phyloP scores from a whole-genome alignment of 2,329 filamentous ascomycete genomes.

The Tolypocladium tundrense region DNA sequence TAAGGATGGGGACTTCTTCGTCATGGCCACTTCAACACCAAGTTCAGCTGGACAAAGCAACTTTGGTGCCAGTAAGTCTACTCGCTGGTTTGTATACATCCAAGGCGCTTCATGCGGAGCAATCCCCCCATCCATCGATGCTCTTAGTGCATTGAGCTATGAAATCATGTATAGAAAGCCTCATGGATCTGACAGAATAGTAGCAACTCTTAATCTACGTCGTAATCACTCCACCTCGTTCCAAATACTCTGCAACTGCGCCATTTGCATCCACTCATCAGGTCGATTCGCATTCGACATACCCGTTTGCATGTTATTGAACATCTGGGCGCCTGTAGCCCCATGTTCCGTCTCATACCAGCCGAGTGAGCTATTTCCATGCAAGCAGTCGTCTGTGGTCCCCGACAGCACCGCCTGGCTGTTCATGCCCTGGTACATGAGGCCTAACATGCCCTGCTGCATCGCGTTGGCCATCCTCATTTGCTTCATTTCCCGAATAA shows the following conservation, averaged over 20 bases:
- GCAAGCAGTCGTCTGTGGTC: conserved; percentile 16
- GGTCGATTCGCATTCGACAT: conserved; percentile 15
- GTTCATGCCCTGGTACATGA: conserved; percentile 23
- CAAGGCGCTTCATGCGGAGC: too few species aligned
- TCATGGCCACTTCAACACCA: too few species aligned
- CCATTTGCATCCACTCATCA: conserved; percentile 16
- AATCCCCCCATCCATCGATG: too few species aligned
- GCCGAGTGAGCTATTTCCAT: conserved; percentile 23
- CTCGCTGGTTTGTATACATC: too few species aligned
- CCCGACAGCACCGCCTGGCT: conserved; percentile 15
- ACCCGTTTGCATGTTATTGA: conserved; percentile 20
- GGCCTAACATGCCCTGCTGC: conserved; percentile 19
- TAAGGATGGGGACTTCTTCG: too few species aligned
- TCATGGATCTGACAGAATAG: background rate
- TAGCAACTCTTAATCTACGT: too few species aligned
- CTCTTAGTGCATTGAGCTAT: too few species aligned
- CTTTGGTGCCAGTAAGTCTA: too few species aligned
- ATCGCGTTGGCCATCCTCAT: conserved; percentile 21
- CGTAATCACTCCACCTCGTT: conserved; percentile 18
- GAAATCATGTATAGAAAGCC: background rate
- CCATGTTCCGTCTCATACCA: conserved; percentile 25
- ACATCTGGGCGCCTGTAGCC: conserved; percentile 20
- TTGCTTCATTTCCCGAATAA: conserved; percentile 15
- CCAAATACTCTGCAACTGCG: conserved; percentile 17
- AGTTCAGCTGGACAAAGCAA: too few species aligned